Evolutionary conservation across 2,329 filamentous ascomycete genomes (phyloP), one percentile per base, ranked within the genome.

Genomic region (Chrysosphaeria jannelii): DNA sequence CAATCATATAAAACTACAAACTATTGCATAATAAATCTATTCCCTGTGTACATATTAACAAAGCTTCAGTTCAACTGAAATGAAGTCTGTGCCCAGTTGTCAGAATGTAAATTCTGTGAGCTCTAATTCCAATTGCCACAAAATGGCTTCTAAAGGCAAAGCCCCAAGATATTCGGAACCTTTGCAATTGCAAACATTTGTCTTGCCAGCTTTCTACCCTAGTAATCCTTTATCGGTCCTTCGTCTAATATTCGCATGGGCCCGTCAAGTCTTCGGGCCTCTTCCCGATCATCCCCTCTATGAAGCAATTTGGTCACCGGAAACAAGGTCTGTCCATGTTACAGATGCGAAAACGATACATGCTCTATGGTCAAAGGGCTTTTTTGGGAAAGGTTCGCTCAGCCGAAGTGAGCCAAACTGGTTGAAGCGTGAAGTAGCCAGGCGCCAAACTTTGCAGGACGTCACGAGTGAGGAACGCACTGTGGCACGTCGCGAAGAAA

Each of bases 351-450:
- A 54, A 26, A 67, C 75, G 4, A 67, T 88, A 30, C 57, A 70
- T 25, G 75, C 68, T 2, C 45, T 97, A 13, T 97, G 88, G 85
- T 74, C 90, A 43, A 75, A 88, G 47, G 85, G 85, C 5, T 97
- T 97, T 45, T 97, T 81, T 43, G 88, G 88, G 22, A 91, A 91
- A 43, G 85, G 85, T 21, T 81, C 53, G 34, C 50, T 93, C 28
- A 91, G 79, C 47, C 64, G 88, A 35, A 91, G 79, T 50, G 81
- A 97, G 41, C 81, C 81, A 3, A 85, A 66, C 34, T 97, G 85
- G 85, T 44, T 90, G 23, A 71, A 72, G 31, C 57, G 71, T 30
- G 76, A 90, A 43, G 69, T 74, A 41, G 64, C 68, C 14, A 58
- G 68, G 23, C 12, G 9, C 13, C 9, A 8, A 15, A n/a, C 12